Conservation (phyloP, 768 basidiomycete genomes). For the Pleurotus salmoneostramineus region DNA sequence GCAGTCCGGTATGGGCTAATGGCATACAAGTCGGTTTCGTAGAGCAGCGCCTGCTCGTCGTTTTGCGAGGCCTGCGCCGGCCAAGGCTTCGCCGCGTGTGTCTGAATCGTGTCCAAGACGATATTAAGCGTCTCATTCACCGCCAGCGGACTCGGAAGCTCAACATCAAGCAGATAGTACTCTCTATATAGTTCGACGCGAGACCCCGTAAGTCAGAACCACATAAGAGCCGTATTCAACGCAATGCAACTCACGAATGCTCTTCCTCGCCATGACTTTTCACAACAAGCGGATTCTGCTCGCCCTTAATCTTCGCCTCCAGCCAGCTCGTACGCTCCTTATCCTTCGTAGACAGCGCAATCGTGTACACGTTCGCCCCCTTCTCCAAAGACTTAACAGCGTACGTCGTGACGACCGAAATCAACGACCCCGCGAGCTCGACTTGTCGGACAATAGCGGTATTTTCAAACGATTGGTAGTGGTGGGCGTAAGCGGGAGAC, state of each 20-base stretch:
- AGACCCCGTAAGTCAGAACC: neutral
- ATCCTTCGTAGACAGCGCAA: conserved; percentile 64
- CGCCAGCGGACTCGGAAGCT: conserved; percentile 56
- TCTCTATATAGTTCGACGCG: conserved; percentile 23
- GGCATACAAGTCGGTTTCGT: conserved; percentile 72
- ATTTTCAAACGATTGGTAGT: conserved; percentile 69
- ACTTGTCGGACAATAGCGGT: conserved; percentile 85
- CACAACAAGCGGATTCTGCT: conserved; percentile 46
- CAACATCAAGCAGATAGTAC: conserved; percentile 55
- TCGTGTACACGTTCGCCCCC: conserved; percentile 58
- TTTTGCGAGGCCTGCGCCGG: conserved; percentile 70
- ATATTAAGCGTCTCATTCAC: conserved; percentile 66
- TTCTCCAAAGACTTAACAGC: conserved; percentile 70
- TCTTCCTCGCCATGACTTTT: conserved; percentile 44
- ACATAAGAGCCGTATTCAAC: neutral
- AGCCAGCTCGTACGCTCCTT: conserved; percentile 69
- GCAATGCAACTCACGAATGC: conserved; percentile 41
- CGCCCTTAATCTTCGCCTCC: conserved; percentile 78
- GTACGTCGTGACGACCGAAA: conserved; percentile 87
- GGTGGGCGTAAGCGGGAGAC: conserved; percentile 30
- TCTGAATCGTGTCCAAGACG: conserved; percentile 74
- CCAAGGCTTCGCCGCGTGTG: conserved; percentile 74
- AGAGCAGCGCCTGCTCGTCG: conserved; percentile 79
- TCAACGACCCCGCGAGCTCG: conserved; percentile 86
- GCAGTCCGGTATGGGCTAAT: conserved; percentile 79